A percentile compares a stretch with the other conserved stretches of the same genome.
Conservation (phyloP, 2,329 filamentous ascomycete species). For the Pyrenophora teres region DNA sequence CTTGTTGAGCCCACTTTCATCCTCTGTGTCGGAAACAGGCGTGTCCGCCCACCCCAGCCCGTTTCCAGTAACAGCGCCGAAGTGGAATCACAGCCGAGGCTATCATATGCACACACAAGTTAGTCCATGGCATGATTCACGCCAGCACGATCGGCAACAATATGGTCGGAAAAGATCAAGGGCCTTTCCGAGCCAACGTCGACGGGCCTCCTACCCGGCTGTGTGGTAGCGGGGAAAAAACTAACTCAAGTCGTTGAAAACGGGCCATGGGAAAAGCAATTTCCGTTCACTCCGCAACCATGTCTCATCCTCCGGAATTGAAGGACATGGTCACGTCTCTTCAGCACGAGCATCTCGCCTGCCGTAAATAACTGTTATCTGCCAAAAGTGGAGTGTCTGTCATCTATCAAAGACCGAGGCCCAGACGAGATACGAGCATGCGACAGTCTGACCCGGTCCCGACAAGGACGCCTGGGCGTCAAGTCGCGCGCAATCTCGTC, state of each 20-base stretch:
- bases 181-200: slow-evolving; percentile 20
- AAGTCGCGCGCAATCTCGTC: slow-evolving; percentile 6
- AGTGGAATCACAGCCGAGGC: slow-evolving; percentile 3
- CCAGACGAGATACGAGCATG: not conserved
- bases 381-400: slow-evolving; percentile 6
- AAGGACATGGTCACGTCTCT: not conserved
- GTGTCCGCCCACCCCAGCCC: slow-evolving; percentile 17
- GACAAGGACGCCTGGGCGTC: slow-evolving; percentile 3
- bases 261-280: slow-evolving; percentile 13
- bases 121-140: slow-evolving; percentile 5
- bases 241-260: not conserved
- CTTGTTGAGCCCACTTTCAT: slow-evolving; percentile 2
- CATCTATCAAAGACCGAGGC: slow-evolving; percentile 8
- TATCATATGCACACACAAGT: not conserved
- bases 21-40: slow-evolving; percentile 7
- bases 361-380: not conserved
- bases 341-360: not conserved
- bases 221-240: slow-evolving; percentile 27
- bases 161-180: slow-evolving; percentile 19
- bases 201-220: slow-evolving; percentile 30
- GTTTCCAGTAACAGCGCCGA: slow-evolving; percentile 11
- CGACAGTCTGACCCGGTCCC: slow-evolving; percentile 5
- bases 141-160: slow-evolving; percentile 16
- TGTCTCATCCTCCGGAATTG: slow-evolving; percentile 12
- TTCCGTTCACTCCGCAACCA: slow-evolving; percentile 10